Conservation (phyloP, 352 stramenopile species). For the Elongisporangium undulatum region DNA sequence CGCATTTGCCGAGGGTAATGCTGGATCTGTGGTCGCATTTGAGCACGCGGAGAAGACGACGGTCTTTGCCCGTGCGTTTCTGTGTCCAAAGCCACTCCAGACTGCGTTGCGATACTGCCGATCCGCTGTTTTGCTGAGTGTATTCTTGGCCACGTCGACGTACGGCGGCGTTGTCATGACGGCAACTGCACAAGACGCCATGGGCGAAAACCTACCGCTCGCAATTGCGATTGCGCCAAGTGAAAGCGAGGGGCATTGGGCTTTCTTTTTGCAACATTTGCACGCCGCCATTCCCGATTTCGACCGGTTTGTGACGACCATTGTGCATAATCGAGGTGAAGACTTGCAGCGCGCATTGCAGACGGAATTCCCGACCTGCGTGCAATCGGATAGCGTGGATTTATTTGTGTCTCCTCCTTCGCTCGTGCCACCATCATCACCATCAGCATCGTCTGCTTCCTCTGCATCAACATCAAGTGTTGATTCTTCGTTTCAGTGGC, state of each 20-base stretch:
- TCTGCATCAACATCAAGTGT: conserved; percentile 8
- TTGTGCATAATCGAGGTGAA: conserved; percentile 68
- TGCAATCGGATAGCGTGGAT: conserved; percentile 57
- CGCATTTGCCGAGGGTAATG: conserved; percentile 53
- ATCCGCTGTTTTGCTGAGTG: conserved; percentile 55
- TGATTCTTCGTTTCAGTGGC: conserved; percentile 48
- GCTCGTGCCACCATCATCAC: background rate
- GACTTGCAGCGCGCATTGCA: conserved; percentile 34
- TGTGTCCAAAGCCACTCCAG: conserved; percentile 63
- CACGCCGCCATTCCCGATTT: conserved; percentile 52
- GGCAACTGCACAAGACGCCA: conserved; percentile 63
- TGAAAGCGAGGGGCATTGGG: conserved; percentile 58
- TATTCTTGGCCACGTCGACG: conserved; percentile 62
- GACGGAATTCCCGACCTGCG: conserved; percentile 44
- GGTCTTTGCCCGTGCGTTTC: conserved; percentile 57
- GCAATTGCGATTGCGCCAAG: conserved; percentile 46
- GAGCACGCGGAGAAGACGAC: conserved; percentile 37
- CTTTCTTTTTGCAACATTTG: conserved; percentile 64
- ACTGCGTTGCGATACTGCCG: conserved; percentile 50
- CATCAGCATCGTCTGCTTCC: background rate
- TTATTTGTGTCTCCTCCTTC: conserved; percentile 29
- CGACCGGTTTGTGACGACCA: conserved; percentile 35
- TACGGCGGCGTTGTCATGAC: conserved; percentile 69
- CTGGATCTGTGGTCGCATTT: conserved; percentile 54
- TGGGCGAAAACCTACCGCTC: conserved; percentile 72